These are phyloP conservation scores for Sarcodon aspratus DNA, from an alignment of 768 basidiomycete genomes.

Conservation along the genomic window DNA sequence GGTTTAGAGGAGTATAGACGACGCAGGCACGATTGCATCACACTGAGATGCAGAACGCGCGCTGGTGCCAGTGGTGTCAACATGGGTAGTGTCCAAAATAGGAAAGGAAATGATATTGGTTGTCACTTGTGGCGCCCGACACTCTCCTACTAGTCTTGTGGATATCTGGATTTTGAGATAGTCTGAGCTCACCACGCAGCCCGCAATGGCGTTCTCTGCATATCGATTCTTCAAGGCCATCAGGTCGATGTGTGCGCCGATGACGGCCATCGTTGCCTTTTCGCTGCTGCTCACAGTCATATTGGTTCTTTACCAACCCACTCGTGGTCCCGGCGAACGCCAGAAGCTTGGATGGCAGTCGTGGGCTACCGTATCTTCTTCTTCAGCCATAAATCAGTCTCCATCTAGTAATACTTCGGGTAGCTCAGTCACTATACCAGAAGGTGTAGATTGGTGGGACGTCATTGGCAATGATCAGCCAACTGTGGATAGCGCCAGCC, in stretches of 20 bases:
- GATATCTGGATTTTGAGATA: too few relatives aligned
- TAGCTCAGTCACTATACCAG: constrained; percentile 6
- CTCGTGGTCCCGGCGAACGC: constrained; percentile 52
- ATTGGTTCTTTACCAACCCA: constrained; percentile 75
- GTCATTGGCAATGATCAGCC: constrained; percentile 28
- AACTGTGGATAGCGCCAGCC: constrained; percentile 45
- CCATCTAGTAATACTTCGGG: constrained; percentile 10
- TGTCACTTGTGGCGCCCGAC: too few relatives aligned
- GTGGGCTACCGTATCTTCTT: constrained; percentile 52
- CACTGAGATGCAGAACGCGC: neutral
- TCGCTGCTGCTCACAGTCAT: constrained; percentile 63
- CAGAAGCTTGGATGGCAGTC: constrained; percentile 84
- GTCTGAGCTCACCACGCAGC: too few relatives aligned
- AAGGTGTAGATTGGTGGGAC: constrained; percentile 63
- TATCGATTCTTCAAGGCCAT: constrained; percentile 35
- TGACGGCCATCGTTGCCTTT: constrained; percentile 53
- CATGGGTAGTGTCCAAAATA: too few relatives aligned
- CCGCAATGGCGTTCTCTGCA: constrained; percentile 16
- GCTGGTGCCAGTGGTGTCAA: too few relatives aligned
- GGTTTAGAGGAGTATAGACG: constrained; percentile 31
- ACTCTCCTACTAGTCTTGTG: too few relatives aligned
- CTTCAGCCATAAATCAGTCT: constrained; percentile 6
- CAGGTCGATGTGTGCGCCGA: constrained; percentile 44
- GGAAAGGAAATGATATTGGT: too few relatives aligned
- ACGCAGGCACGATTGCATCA: constrained; percentile 25